A percentile compares a stretch with the other conserved stretches of the same genome.
Evolutionary conservation across 2,329 filamentous ascomycete species (phyloP).

Genomic region (Diaporthe citrichinensis): DNA sequence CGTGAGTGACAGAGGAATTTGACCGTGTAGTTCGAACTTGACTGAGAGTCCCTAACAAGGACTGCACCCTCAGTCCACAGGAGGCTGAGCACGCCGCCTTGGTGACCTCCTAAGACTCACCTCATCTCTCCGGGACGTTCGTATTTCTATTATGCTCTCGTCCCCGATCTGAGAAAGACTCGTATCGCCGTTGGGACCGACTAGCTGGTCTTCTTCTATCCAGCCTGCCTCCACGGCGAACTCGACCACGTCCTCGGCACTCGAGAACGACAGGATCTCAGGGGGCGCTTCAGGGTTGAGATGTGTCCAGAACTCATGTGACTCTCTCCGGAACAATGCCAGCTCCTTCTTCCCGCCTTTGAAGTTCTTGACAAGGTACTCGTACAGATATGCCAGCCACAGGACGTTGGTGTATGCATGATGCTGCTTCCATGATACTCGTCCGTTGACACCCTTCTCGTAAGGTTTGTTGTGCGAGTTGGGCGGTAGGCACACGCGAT

Average conservation of each 20-base stretch:
- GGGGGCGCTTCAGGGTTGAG: slow-evolving; percentile 65
- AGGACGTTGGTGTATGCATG: slow-evolving; percentile 75
- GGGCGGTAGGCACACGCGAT: slow-evolving; percentile 65
- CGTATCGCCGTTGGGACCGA: slow-evolving; percentile 40
- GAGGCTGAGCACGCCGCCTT: slow-evolving; percentile 35
- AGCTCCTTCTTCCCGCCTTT: slow-evolving; percentile 62
- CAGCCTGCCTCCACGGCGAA: slow-evolving; percentile 72
- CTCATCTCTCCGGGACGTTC: slow-evolving; percentile 27
- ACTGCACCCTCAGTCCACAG: slow-evolving; percentile 5
- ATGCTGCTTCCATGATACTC: slow-evolving; percentile 68
- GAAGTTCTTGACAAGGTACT: slow-evolving; percentile 65
- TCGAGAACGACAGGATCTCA: slow-evolving; percentile 64
- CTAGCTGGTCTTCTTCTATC: slow-evolving; percentile 67
- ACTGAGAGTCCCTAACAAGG: not conserved
- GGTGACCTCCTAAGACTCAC: slow-evolving; percentile 42
- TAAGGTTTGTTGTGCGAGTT: slow-evolving; percentile 63
- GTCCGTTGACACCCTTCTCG: slow-evolving; percentile 59
- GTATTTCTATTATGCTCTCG: slow-evolving; percentile 42
- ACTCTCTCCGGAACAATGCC: slow-evolving; percentile 60
- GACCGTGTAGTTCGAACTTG: not conserved
- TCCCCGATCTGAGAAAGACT: slow-evolving; percentile 42
- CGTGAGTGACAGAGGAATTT: not conserved
- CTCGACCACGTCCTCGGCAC: slow-evolving; percentile 69
- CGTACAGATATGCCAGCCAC: slow-evolving; percentile 74
- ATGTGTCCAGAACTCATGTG: slow-evolving; percentile 67